Percentiles rank a stretch among this genome's conserved stretches.
phyloP scores from a whole-genome alignment of 495 filamentous ascomycete genomes.

The Penicillium canescens region DNA sequence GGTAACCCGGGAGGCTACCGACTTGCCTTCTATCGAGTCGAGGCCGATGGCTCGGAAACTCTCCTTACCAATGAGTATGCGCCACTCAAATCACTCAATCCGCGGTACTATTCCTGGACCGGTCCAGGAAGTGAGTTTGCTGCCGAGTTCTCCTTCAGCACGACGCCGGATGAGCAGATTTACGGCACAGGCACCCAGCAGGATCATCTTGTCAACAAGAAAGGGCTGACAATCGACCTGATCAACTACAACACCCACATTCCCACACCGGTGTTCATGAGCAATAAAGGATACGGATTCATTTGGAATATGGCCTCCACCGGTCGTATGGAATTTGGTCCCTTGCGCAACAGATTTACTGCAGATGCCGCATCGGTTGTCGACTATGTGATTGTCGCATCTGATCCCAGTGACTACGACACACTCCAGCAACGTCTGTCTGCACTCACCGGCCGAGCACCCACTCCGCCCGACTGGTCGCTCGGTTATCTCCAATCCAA shows the following conservation, averaged over 20 bases:
- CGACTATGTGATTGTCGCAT: constrained; percentile 27
- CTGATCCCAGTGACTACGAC: constrained; percentile 24
- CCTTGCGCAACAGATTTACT: constrained; percentile 23
- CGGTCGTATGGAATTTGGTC: constrained; percentile 30
- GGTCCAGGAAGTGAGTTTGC: constrained; percentile 26
- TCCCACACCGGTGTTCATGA: constrained; percentile 28
- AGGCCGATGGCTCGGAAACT: constrained; percentile 24
- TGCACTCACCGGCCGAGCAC: constrained; percentile 27
- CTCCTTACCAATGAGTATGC: constrained; percentile 33
- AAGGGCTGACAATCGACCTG: constrained; percentile 25
- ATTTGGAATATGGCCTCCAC: constrained; percentile 31
- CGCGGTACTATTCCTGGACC: constrained; percentile 26
- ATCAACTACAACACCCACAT: constrained; percentile 32
- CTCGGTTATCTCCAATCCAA: constrained; percentile 36
- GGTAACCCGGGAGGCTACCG: constrained; percentile 28
- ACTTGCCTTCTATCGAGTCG: constrained; percentile 25
- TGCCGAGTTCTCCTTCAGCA: constrained; percentile 31
- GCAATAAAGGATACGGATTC: constrained; percentile 30
- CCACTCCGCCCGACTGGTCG: constrained; percentile 27
- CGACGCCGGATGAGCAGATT: constrained; percentile 29
- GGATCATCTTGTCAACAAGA: constrained; percentile 30
- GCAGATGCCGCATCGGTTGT: constrained; percentile 24
- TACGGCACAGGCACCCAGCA: constrained; percentile 34
- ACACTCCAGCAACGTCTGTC: constrained; percentile 27
- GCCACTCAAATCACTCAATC: constrained; percentile 32